These are phyloP conservation scores for Diplodia corticola DNA, from an alignment of 2,329 filamentous ascomycete species.

Conservation along the genomic window DNA sequence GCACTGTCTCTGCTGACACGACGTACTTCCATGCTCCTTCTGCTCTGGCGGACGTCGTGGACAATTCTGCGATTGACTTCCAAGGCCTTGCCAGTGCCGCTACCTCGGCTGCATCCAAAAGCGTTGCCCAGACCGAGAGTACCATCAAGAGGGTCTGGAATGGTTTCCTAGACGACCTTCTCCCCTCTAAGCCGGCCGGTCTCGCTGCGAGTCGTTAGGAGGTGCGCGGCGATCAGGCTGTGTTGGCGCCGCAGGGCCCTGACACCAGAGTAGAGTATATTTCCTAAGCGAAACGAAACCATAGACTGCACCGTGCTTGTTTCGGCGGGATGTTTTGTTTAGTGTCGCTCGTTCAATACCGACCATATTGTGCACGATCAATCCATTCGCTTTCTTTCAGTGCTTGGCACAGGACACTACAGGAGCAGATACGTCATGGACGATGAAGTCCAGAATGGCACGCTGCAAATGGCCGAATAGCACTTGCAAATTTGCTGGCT, in stretches of 20 bases:
- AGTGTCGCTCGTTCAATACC: neutral
- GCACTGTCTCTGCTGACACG: slow-evolving; percentile 52
- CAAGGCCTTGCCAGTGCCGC: slow-evolving; percentile 57
- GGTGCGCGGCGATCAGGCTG: no score
- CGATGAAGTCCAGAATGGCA: neutral
- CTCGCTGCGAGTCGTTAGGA: slow-evolving; percentile 4
- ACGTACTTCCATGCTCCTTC: slow-evolving; percentile 52
- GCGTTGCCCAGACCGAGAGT: slow-evolving; percentile 44
- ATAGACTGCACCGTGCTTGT: neutral
- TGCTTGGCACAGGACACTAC: neutral
- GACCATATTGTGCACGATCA: neutral
- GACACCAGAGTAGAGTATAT: neutral
- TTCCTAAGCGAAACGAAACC: neutral
- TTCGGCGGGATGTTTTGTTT: neutral
- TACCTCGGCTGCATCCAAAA: slow-evolving; percentile 35
- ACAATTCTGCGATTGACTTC: slow-evolving; percentile 44
- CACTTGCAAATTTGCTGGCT: no score
- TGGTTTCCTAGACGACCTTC: slow-evolving; percentile 53
- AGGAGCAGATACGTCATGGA: neutral
- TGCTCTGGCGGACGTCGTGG: slow-evolving; percentile 57
- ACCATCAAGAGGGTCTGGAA: slow-evolving; percentile 48
- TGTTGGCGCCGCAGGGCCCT: neutral
- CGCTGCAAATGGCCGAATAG: neutral
- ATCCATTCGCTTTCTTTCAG: neutral
- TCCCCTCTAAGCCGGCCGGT: slow-evolving; percentile 37